A percentile compares a stretch with the other conserved stretches of the same genome.
These are phyloP conservation scores for Metarhizium guizhouense DNA, from an alignment of 2,329 filamentous ascomycete species.

Conservation along the genomic window DNA sequence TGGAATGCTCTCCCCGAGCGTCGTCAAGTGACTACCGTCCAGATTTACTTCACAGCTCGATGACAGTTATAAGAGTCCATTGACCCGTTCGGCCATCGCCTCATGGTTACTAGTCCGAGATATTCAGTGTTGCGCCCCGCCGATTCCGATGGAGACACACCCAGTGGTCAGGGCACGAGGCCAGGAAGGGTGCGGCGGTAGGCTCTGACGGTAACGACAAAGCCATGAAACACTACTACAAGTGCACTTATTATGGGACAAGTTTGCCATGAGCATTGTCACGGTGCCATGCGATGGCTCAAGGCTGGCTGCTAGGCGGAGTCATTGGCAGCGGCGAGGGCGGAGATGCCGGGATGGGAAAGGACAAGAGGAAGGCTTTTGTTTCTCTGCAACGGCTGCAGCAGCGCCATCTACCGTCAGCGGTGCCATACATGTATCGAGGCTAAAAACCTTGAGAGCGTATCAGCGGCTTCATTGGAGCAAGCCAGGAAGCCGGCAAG, in stretches of 20 bases:
- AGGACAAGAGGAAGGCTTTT: not conserved
- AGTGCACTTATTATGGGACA: too few species aligned
- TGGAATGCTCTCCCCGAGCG: not conserved
- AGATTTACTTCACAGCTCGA: not conserved
- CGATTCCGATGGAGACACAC: not conserved
- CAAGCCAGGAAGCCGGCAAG: too few species aligned
- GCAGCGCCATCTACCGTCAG: not conserved
- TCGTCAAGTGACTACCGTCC: not conserved
- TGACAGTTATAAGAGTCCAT: not conserved
- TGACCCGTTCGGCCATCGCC: not conserved
- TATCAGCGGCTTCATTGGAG: too few species aligned
- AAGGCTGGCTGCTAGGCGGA: conserved; percentile 6
- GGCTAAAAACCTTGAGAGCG: not conserved
- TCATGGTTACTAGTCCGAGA: conserved; percentile 1
- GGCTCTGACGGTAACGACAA: not conserved
- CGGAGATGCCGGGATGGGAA: conserved; percentile 1
- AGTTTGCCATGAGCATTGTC: conserved; percentile 1
- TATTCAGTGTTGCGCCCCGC: not conserved
- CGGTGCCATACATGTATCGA: not conserved
- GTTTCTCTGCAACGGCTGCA: not conserved
- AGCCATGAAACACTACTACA: not conserved
- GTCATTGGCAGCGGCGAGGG: not conserved
- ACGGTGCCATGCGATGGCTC: conserved; percentile 4
- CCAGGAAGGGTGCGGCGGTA: not conserved
- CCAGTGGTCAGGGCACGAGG: not conserved